A percentile compares a stretch with the other conserved stretches of the same genome.
These are phyloP conservation scores for Selaginella tamariscina DNA, from an alignment of 75 land plant genomes.

Conservation along the genomic window DNA sequence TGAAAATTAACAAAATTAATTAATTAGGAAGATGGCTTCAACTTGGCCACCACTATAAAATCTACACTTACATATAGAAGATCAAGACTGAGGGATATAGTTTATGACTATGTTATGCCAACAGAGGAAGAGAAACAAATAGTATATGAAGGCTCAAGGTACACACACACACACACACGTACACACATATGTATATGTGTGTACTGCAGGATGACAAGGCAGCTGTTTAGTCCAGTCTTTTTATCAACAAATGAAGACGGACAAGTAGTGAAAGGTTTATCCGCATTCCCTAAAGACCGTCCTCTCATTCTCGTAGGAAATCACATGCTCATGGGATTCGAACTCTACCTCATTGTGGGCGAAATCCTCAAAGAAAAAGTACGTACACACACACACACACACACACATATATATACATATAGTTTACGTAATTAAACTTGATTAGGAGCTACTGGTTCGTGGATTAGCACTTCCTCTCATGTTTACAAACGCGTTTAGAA, in stretches of 20 bases:
- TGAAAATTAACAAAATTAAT: background rate
- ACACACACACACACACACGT: too few species aligned
- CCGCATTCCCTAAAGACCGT: slow-evolving; percentile 69
- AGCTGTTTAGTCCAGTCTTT: slow-evolving; percentile 48
- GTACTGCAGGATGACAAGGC: slow-evolving; percentile 35
- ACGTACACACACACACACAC: too few species aligned
- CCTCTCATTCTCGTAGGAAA: slow-evolving; percentile 84
- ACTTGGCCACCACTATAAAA: slow-evolving; percentile 59
- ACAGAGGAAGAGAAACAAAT: slow-evolving; percentile 40
- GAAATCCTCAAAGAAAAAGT: slow-evolving; percentile 46
- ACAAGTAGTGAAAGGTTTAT: slow-evolving; percentile 50
- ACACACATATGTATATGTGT: too few species aligned
- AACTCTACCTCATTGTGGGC: slow-evolving; percentile 39
- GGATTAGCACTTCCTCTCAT: slow-evolving; percentile 77
- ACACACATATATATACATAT: too few species aligned
- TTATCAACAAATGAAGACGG: slow-evolving; percentile 69
- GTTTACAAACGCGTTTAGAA: slow-evolving; percentile 22
- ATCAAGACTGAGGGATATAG: slow-evolving; percentile 37
- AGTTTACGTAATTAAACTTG: too few species aligned
- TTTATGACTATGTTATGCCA: slow-evolving; percentile 55
- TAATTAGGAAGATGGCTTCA: slow-evolving; percentile 58
- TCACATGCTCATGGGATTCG: slow-evolving; percentile 85
- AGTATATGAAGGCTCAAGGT: slow-evolving; percentile 22
- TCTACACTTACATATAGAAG: slow-evolving; percentile 50
- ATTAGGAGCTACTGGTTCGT: slow-evolving; percentile 42